Percentiles rank a stretch among this genome's conserved stretches.
Conservation (phyloP, 2,329 filamentous ascomycete genomes). For the Pseudopithomyces maydicus region DNA sequence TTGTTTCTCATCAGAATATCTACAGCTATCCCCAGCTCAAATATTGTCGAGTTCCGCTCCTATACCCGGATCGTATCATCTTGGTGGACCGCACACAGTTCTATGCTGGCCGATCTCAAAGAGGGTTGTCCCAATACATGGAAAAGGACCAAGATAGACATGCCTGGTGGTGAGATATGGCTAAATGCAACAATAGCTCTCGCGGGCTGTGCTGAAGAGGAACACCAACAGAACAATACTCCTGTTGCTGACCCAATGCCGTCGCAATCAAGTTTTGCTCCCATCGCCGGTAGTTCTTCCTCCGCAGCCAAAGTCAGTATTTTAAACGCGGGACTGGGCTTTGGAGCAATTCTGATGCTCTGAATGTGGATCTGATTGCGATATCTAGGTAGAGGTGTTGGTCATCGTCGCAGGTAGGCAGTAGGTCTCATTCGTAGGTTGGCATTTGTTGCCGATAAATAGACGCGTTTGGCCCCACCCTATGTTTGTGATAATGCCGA, state of each 20-base stretch:
- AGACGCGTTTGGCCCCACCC: too few relatives aligned
- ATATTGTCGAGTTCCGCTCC: neutral
- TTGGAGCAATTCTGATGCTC: neutral
- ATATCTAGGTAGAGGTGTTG: too few relatives aligned
- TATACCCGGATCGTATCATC: neutral
- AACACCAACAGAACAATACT: neutral
- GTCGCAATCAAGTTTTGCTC: neutral
- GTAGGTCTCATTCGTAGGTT: too few relatives aligned
- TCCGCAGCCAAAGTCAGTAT: neutral
- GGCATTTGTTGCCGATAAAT: too few relatives aligned
- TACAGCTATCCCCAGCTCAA: constrained; percentile 1
- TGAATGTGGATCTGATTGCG: too few relatives aligned
- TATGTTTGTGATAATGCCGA: too few relatives aligned
- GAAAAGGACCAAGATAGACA: neutral
- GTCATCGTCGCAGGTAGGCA: too few relatives aligned
- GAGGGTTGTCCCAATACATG: neutral
- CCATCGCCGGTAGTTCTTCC: neutral
- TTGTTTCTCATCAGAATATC: neutral
- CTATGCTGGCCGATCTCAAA: neutral
- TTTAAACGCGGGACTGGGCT: neutral
- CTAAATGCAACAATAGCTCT: constrained; percentile 2
- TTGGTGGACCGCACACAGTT: neutral
- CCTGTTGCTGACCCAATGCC: neutral
- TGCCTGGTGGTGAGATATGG: neutral
- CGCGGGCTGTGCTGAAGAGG: neutral